Conservation (phyloP, 2,329 filamentous ascomycete species). For the Alternaria hordeiaustralica region DNA sequence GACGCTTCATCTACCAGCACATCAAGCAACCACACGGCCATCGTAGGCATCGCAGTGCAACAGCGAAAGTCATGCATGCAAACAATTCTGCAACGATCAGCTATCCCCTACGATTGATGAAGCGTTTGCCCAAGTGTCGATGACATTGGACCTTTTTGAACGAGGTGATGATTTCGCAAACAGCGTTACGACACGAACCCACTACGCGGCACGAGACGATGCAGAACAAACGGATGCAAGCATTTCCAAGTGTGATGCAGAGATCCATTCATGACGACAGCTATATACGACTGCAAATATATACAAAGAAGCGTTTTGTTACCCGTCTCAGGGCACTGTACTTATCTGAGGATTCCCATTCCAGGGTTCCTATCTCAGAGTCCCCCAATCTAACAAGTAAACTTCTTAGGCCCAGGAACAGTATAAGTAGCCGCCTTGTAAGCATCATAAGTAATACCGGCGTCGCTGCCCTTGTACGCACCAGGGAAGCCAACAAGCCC, state of each 20-base stretch:
- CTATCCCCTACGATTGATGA: background rate
- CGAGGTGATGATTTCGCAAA: background rate
- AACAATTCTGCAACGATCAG: background rate
- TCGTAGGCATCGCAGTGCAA: background rate
- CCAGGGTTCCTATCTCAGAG: background rate
- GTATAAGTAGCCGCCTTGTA: slow-evolving; percentile 51
- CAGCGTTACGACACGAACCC: background rate
- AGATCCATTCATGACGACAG: background rate
- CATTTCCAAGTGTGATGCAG: background rate
- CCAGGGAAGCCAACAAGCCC: slow-evolving; percentile 60
- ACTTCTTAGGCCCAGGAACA: slow-evolving; percentile 37
- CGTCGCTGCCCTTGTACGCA: slow-evolving; percentile 58
- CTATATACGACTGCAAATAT: slow-evolving; percentile 15
- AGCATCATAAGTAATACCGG: slow-evolving; percentile 61
- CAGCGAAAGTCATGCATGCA: background rate
- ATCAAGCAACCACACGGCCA: background rate
- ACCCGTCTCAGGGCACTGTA: background rate
- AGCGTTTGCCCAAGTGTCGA: background rate
- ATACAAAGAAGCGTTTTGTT: slow-evolving; percentile 6
- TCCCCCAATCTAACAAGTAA: slow-evolving; percentile 32
- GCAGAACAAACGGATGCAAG: background rate
- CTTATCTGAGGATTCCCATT: background rate
- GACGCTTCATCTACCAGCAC: background rate
- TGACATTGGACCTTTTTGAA: no score
- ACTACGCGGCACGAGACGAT: background rate